Evolutionary conservation across 768 basidiomycete genomes (phyloP).

Genomic region (Gelatoporia subvermispora): DNA sequence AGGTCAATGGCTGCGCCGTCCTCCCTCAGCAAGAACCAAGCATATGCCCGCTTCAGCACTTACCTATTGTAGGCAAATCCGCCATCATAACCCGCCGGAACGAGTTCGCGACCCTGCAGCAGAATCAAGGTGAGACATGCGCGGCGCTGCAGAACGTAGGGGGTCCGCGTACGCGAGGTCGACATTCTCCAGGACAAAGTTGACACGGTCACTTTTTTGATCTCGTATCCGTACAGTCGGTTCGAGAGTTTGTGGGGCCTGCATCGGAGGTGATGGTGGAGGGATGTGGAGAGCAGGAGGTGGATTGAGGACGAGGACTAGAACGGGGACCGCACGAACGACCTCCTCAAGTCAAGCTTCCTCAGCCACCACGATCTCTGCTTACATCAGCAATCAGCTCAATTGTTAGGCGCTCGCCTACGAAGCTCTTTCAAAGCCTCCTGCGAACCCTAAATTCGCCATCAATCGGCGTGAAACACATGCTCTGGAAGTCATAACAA

Average conservation of each 20-base stretch:
- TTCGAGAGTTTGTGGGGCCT: conserved; percentile 30
- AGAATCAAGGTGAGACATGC: conserved; percentile 3
- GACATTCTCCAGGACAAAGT: conserved; percentile 93
- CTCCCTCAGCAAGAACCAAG: neutral
- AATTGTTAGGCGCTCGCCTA: too few species aligned
- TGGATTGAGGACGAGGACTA: neutral
- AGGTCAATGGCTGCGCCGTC: conserved; percentile 81
- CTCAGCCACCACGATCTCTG: neutral
- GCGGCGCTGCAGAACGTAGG: neutral
- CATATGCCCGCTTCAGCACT: conserved; percentile 24
- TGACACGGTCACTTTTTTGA: conserved; percentile 78
- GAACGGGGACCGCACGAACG: neutral
- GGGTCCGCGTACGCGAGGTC: conserved; percentile 75
- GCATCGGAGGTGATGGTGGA: neutral
- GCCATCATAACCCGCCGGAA: conserved; percentile 92
- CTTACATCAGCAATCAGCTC: too few species aligned
- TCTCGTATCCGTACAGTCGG: conserved; percentile 80
- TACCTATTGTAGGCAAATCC: conserved; percentile 93
- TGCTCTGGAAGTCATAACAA: too few species aligned
- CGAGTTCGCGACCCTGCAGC: conserved; percentile 83
- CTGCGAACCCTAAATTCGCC: too few species aligned
- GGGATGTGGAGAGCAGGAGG: neutral
- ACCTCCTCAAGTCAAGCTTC: neutral
- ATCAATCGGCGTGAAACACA: too few species aligned
- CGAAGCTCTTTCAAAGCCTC: too few species aligned